Conservation (phyloP, 495 filamentous ascomycete genomes). For the Chaetomidium leptoderma region DNA sequence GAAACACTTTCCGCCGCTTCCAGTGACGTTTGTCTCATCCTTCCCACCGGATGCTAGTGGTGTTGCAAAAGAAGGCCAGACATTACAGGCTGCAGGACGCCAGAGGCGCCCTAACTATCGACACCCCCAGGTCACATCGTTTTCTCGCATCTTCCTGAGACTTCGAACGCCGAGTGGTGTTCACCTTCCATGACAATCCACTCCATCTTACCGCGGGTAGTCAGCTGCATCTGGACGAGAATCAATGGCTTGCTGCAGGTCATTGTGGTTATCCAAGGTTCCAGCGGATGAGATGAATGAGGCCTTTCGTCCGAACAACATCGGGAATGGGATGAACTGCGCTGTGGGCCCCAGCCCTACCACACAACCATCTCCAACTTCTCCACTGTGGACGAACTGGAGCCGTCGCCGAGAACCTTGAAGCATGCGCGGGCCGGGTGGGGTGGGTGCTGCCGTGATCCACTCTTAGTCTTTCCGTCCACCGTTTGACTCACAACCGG, state of each 20-base stretch:
- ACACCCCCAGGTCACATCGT: not conserved
- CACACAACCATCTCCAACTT: not conserved
- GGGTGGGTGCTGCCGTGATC: not conserved
- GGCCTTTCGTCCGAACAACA: not conserved
- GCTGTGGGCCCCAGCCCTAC: constrained; percentile 16
- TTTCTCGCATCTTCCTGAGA: constrained; percentile 5
- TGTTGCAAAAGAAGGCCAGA: not conserved
- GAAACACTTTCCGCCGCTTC: not conserved
- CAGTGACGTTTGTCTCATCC: not conserved
- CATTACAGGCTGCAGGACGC: not conserved
- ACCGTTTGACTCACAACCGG: constrained; percentile 9
- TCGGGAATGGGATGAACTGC: not conserved
- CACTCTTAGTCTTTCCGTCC: not conserved
- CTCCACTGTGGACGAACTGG: constrained; percentile 8
- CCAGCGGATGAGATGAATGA: not conserved
- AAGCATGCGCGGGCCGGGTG: constrained; percentile 7
- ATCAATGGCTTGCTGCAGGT: not conserved
- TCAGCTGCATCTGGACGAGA: not conserved
- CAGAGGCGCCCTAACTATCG: not conserved
- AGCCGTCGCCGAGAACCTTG: constrained; percentile 9
- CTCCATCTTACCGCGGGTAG: not conserved
- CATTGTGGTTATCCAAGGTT: not conserved
- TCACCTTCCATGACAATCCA: not conserved
- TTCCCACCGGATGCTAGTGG: not conserved
- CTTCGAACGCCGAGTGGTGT: not conserved